A percentile compares a stretch with the other conserved stretches of the same genome.
These are phyloP conservation scores for Lentinula sp. DNA, from an alignment of 768 basidiomycete genomes.

Conservation along the genomic window DNA sequence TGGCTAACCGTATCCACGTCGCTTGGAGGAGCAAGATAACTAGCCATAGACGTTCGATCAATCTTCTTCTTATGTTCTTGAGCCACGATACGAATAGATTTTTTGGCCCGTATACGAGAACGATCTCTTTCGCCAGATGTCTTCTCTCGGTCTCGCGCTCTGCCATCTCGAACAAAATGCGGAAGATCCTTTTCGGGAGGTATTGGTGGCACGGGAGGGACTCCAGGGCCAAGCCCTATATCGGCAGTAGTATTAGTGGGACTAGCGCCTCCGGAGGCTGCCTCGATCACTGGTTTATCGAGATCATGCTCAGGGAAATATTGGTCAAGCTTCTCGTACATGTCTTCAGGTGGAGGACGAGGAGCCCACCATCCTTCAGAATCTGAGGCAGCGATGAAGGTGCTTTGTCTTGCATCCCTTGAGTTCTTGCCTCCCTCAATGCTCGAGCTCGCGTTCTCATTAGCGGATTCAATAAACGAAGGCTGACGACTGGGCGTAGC, in stretches of 20 bases:
- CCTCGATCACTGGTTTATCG: constrained; percentile 93
- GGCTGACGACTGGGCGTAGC: constrained; percentile 9
- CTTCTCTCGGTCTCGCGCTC: background rate
- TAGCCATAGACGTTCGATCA: constrained; percentile 62
- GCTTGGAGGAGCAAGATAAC: background rate
- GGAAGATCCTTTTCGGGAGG: constrained; percentile 18
- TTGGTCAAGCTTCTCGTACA: constrained; percentile 87
- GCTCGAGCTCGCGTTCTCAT: constrained; percentile 16
- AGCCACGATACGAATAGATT: constrained; percentile 90
- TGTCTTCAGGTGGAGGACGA: constrained; percentile 86
- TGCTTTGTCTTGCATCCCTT: constrained; percentile 33
- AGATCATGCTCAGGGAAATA: constrained; percentile 97
- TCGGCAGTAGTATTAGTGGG: constrained; percentile 59
- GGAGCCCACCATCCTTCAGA: constrained; percentile 79
- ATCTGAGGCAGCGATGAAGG: constrained; percentile 37
- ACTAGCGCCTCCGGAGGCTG: constrained; percentile 71
- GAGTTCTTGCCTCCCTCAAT: constrained; percentile 19
- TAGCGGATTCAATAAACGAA: constrained; percentile 9
- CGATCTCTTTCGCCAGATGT: constrained; percentile 20
- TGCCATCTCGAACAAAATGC: background rate
- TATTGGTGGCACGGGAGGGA: constrained; percentile 30
- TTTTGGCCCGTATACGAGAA: constrained; percentile 59
- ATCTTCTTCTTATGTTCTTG: constrained; percentile 78
- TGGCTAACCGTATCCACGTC: background rate
- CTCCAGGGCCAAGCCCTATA: constrained; percentile 11